Evolutionary conservation across 2,329 filamentous ascomycete species (phyloP), one percentile per base, ranked within the genome.

Genomic region (Talaromyces sp.): DNA sequence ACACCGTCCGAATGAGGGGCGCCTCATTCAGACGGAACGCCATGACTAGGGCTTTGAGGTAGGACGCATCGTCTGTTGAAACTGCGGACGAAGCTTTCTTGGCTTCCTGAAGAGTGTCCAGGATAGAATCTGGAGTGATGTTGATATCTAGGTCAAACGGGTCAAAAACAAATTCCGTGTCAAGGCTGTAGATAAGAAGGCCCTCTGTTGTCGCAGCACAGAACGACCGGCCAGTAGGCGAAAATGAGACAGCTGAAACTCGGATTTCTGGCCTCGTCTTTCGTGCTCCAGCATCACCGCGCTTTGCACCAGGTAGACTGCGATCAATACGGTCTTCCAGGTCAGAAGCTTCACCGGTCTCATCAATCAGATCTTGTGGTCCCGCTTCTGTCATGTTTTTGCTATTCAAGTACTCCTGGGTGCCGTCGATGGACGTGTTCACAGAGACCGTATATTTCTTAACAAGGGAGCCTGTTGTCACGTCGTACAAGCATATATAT

Each of bases 401-500:
- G 79, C 92, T 96, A 82, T 96, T 98, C 66, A 99, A 84, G 76
- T 96, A 96, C 74, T 99, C 95, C 72, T 98, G 94, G 0, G 95
- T 99, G 54, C 95, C 95, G 23, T 96, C 93, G 2, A 99, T 81
- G 1, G 93, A 96, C n/a, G 97, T 82, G 75, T 99, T 99, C 70
- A 96, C 86, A 68, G 91, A 96, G 70, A 98, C 93, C 1, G 94
- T 97, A 72, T 90, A 99, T 73, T 97, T 97, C 75, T 96, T 96
- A 61, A 98, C 81, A 10, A 99, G 80, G 0, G 95, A 92, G 74
- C 95, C 92, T 0, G 94, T 96, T 62, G 88, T 87, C 34, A 96
- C 91, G n/a, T 96, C 94, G 78, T 99, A 99, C 62, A 99, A 77
- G 73, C 95, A 98, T 58, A 99, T 97, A 75, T 96, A 97, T 79